A percentile compares a stretch with the other conserved stretches of the same genome.
Evolutionary conservation across 352 stramenopile species (phyloP).

Genomic region (Globisporangium carolinianum): DNA sequence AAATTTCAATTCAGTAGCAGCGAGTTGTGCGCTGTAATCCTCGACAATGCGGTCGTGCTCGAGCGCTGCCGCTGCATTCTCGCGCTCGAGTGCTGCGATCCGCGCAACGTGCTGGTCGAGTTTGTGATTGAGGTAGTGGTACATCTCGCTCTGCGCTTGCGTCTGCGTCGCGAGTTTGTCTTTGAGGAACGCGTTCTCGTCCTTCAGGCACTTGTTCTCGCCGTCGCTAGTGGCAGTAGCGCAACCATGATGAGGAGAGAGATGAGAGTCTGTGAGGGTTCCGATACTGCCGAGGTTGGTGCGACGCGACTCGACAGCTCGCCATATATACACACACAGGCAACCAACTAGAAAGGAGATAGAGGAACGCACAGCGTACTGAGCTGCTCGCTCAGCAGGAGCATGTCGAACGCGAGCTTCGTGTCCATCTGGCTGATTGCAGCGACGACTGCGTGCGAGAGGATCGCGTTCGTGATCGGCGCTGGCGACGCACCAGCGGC

Average conservation of each 20-base stretch:
- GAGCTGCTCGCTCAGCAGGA: conserved; percentile 54
- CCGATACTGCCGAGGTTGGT: no score
- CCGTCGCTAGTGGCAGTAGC: conserved; percentile 14
- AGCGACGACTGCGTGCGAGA: conserved; percentile 33
- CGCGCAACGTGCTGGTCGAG: conserved; percentile 68
- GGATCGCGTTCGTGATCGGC: conserved; percentile 27
- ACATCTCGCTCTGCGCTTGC: conserved; percentile 75
- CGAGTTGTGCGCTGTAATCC: no score
- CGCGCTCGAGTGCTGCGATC: conserved; percentile 47
- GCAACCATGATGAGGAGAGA: neutral
- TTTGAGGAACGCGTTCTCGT: conserved; percentile 43
- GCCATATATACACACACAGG: neutral
- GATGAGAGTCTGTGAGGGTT: neutral
- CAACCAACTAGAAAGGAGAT: neutral
- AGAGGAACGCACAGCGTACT: conserved; percentile 12
- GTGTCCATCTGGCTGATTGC: conserved; percentile 43
- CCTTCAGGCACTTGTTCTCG: conserved; percentile 28
- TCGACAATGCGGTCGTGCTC: no score
- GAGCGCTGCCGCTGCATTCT: neutral
- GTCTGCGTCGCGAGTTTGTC: conserved; percentile 29
- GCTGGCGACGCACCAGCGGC: neutral
- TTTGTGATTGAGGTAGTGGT: conserved; percentile 83
- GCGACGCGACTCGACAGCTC: neutral
- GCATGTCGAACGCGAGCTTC: conserved; percentile 59
- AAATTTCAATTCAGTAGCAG: neutral